These are phyloP conservation scores for Sordariomycetes sp. DNA, from an alignment of 2,329 filamentous ascomycete genomes.

Conservation along the genomic window DNA sequence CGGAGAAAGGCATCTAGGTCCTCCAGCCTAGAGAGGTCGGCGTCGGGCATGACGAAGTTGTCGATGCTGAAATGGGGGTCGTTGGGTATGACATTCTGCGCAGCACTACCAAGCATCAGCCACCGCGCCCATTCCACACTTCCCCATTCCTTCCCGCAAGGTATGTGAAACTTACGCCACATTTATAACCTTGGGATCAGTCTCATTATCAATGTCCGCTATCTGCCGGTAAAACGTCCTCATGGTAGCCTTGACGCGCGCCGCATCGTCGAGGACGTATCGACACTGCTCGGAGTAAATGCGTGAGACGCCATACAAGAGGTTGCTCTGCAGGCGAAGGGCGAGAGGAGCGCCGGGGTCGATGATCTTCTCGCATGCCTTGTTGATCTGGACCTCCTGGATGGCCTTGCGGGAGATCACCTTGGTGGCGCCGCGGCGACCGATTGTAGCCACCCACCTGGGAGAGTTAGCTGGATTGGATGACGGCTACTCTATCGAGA, in stretches of 20 bases:
- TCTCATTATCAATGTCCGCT: conserved; percentile 9
- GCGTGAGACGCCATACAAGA: conserved; percentile 74
- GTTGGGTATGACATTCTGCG: conserved; percentile 65
- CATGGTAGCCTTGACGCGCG: conserved; percentile 64
- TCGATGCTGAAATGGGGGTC: conserved; percentile 71
- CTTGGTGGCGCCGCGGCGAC: conserved; percentile 48
- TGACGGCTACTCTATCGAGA: background rate
- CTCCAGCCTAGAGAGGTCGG: conserved; percentile 29
- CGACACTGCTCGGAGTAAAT: conserved; percentile 80
- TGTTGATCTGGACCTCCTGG: conserved; percentile 72
- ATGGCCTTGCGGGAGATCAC: conserved; percentile 81
- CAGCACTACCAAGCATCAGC: conserved; percentile 37
- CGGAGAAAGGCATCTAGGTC: conserved; percentile 15
- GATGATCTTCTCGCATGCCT: conserved; percentile 80
- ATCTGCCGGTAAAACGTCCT: conserved; percentile 44
- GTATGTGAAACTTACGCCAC: conserved; percentile 48
- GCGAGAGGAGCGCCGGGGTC: conserved; percentile 75
- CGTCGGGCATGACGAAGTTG: conserved; percentile 39
- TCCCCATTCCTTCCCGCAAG: background rate
- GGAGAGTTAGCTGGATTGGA: background rate
- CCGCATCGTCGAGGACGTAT: conserved; percentile 72
- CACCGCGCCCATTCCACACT: conserved; percentile 1
- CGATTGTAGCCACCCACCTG: conserved; percentile 87
- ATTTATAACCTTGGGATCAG: conserved; percentile 60
- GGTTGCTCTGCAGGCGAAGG: conserved; percentile 74